Percentiles rank a stretch among this genome's conserved stretches.
Evolutionary conservation across 228 moss, liverwort and hornwort genomes (phyloP).

Genomic region (Sphagnum fallax): DNA sequence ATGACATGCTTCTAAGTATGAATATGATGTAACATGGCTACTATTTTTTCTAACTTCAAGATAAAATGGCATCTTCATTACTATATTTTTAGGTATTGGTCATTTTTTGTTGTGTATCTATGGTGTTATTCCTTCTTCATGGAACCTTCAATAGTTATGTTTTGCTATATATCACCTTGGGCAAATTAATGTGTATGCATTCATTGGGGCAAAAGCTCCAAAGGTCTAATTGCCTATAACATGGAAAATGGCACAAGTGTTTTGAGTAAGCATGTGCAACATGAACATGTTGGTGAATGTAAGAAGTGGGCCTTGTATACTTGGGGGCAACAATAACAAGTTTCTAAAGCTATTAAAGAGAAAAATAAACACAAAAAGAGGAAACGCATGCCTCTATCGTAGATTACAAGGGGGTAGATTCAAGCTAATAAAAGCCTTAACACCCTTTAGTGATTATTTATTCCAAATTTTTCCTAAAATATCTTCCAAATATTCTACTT

Average conservation of each 20-base stretch:
- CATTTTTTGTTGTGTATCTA: too few relatives aligned
- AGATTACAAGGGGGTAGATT: conserved; percentile 8
- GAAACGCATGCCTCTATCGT: conserved; percentile 22
- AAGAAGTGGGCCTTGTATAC: conserved; percentile 30
- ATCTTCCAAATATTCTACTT: too few relatives aligned
- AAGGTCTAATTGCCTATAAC: conserved; percentile 48
- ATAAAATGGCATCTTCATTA: too few relatives aligned
- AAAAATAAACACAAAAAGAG: conserved; percentile 45
- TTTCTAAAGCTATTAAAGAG: conserved; percentile 17
- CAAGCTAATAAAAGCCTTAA: conserved; percentile 16
- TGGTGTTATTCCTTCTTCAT: too few relatives aligned
- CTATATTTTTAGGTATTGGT: too few relatives aligned
- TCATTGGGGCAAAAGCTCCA: conserved; percentile 32
- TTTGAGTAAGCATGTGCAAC: conserved; percentile 18
- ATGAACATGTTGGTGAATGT: too few relatives aligned
- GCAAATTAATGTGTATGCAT: conserved; percentile 36
- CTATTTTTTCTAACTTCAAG: too few relatives aligned
- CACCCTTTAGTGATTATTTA: conserved; percentile 1
- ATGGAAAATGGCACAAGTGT: conserved; percentile 49
- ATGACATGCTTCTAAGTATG: too few relatives aligned
- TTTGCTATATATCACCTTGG: conserved; percentile 49
- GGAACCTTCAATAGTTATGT: conserved; percentile 45
- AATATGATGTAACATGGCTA: too few relatives aligned
- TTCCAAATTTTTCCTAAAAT: too few relatives aligned
- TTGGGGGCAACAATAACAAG: conserved; percentile 34